These are phyloP conservation scores for Spathaspora arborariae DNA, from an alignment of 805 yeast species.

Conservation along the genomic window DNA sequence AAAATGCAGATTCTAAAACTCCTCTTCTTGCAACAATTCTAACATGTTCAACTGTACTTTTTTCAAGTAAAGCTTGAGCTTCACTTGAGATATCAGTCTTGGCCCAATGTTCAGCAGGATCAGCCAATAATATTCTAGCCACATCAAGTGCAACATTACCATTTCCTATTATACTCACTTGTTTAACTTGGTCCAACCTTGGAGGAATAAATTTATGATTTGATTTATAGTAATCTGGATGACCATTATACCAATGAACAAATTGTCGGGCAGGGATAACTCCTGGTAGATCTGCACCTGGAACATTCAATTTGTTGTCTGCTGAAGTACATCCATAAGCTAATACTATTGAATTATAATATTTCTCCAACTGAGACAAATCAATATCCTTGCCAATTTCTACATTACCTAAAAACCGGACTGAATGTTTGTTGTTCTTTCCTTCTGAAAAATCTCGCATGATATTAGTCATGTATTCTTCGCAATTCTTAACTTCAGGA, in stretches of 20 bases:
- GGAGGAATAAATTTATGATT: constrained; percentile 37
- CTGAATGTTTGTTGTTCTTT: constrained; percentile 9
- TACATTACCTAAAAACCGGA: constrained; percentile 66
- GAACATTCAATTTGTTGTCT: constrained; percentile 52
- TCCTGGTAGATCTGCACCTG: constrained; percentile 60
- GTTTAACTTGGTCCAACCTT: constrained; percentile 55
- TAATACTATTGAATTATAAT: constrained; percentile 70
- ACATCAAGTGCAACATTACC: constrained; percentile 96
- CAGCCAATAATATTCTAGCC: constrained; percentile 69
- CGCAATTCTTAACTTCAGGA: constrained; percentile 88
- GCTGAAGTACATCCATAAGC: constrained; percentile 77
- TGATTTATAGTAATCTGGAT: constrained; percentile 52
- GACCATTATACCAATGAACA: constrained; percentile 96
- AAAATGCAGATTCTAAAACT: constrained; percentile 77
- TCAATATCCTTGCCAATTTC: constrained; percentile 60
- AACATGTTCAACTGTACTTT: constrained; percentile 58
- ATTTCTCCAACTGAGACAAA: constrained; percentile 44
- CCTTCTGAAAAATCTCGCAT: constrained; percentile 19
- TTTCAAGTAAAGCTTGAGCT: constrained; percentile 53
- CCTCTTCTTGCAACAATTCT: constrained; percentile 85
- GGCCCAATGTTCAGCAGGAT: constrained; percentile 51
- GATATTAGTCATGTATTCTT: constrained; percentile 63
- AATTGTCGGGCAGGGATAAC: constrained; percentile 79
- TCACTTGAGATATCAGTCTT: constrained; percentile 67
- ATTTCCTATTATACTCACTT: constrained; percentile 85